Percentiles rank a stretch among this genome's conserved stretches.
phyloP scores from a whole-genome alignment of 345 rosid species.

The Salix brachista region DNA sequence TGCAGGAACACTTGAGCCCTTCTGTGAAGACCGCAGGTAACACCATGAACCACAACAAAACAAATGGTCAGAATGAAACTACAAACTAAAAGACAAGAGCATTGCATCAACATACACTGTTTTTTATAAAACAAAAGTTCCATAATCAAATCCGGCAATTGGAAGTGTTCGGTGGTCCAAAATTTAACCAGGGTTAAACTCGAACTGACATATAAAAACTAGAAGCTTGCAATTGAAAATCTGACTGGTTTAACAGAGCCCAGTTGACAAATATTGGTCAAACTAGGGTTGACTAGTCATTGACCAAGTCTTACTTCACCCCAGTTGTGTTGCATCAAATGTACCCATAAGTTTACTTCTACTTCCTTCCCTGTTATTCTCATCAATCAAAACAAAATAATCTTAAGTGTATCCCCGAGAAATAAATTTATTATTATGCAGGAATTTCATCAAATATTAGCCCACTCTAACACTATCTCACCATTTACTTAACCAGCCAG shows the following conservation, averaged over 20 bases:
- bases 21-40: constrained; percentile 34
- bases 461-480: not conserved
- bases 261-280: not conserved
- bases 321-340: not conserved
- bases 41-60: not conserved
- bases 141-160: not conserved
- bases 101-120: not conserved
- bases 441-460: not conserved
- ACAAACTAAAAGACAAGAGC: not conserved
- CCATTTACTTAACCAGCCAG: not conserved
- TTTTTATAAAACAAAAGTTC: not conserved
- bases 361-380: not conserved
- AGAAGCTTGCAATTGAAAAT: not conserved
- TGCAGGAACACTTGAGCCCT: constrained; percentile 51
- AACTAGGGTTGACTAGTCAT: not conserved
- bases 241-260: not conserved
- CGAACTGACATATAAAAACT: not conserved
- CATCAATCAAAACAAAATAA: not conserved
- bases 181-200: not conserved
- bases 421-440: too few relatives aligned
- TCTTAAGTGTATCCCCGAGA: not conserved
- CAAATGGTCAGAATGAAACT: not conserved
- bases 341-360: not conserved
- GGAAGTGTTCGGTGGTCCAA: not conserved
- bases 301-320: not conserved